Conservation (phyloP, 2,329 filamentous ascomycete genomes). For the Juglanconis sp. region DNA sequence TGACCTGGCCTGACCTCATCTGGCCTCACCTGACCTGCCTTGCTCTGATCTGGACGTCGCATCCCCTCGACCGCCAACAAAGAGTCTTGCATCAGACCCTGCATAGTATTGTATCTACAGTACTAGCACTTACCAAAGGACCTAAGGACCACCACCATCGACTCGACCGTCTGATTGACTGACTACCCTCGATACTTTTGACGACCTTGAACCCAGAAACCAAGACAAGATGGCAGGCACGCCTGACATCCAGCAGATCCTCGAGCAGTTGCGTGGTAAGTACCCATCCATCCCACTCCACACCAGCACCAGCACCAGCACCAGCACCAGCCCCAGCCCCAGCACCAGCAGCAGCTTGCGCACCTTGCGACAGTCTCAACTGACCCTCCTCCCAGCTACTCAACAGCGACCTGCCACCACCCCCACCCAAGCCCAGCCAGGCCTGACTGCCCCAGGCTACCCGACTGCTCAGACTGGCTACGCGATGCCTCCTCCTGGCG, state of each 20-base stretch:
- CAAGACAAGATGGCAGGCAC: slow-evolving; percentile 16
- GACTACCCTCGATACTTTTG: neutral
- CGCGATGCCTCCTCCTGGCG: slow-evolving; percentile 6
- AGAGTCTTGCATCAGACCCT: neutral
- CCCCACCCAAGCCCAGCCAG: slow-evolving; percentile 17
- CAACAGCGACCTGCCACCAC: slow-evolving; percentile 16
- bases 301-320: neutral
- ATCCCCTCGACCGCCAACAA: neutral
- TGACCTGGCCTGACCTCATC: neutral
- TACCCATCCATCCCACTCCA: neutral
- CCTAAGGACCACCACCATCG: neutral
- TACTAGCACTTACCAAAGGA: neutral
- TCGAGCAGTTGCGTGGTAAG: slow-evolving; percentile 19
- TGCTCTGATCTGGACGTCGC: neutral
- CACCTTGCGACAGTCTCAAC: neutral
- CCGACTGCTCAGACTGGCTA: slow-evolving; percentile 12
- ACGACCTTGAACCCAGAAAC: neutral
- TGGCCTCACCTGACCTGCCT: neutral
- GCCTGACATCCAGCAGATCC: slow-evolving; percentile 17
- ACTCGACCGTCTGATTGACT: neutral
- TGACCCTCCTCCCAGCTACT: slow-evolving; percentile 3
- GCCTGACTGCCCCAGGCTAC: slow-evolving; percentile 16
- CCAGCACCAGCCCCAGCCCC: no score
- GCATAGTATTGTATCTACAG: neutral
- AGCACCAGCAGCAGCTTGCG: neutral